Evolutionary conservation across 805 yeast genomes (phyloP).

Genomic region (Naumovozyma castellii): DNA sequence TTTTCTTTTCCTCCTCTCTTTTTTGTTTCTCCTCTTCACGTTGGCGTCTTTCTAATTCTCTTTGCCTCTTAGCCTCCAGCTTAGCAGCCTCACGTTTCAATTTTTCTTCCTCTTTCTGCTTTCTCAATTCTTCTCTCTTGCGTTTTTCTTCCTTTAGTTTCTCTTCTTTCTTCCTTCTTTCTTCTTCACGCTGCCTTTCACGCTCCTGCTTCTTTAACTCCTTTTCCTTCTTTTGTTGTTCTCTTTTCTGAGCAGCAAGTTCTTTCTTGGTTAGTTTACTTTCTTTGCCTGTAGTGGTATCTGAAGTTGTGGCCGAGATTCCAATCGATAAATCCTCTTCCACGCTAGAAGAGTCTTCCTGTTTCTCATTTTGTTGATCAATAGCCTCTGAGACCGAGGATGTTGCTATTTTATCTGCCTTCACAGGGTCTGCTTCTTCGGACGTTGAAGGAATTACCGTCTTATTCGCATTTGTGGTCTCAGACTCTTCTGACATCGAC

Average conservation of each 20-base stretch:
- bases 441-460: neutral
- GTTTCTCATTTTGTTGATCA: neutral
- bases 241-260: neutral
- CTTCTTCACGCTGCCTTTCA: constrained; percentile 10
- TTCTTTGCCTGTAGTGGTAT: neutral
- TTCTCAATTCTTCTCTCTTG: constrained; percentile 14
- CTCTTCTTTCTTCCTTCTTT: constrained; percentile 8
- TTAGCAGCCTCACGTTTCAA: constrained; percentile 13
- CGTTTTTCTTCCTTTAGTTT: constrained; percentile 16
- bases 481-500: too few relatives aligned
- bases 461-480: neutral
- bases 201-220: constrained; percentile 6
- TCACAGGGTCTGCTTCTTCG: neutral
- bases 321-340: neutral
- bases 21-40: constrained; percentile 16
- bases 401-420: neutral
- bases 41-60: constrained; percentile 18
- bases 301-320: neutral
- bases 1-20: constrained; percentile 23
- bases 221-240: constrained; percentile 1
- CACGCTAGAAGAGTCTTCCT: neutral
- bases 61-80: constrained; percentile 13
- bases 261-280: constrained; percentile 1
- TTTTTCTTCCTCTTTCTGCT: constrained; percentile 14
- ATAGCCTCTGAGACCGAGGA: neutral